phyloP scores from a whole-genome alignment of 225 moss, liverwort and hornwort species.

The Climacium dendroides region DNA sequence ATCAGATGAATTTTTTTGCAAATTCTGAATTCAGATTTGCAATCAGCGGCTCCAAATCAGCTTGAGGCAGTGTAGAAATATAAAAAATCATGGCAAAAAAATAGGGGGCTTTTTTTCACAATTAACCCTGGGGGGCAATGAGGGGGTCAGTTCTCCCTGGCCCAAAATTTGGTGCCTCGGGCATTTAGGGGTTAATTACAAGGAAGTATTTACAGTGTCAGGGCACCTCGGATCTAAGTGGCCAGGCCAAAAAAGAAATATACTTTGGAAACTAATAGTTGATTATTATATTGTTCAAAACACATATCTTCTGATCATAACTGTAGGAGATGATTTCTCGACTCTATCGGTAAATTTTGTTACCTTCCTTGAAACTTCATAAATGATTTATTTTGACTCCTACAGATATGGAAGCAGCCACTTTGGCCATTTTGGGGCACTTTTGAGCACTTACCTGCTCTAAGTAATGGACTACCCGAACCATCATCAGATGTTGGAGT shows the following conservation, averaged over 20 bases:
- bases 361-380: neutral
- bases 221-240: neutral
- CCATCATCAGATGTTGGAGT: conserved; percentile 29
- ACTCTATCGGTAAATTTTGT: too few species aligned
- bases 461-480: conserved; percentile 4
- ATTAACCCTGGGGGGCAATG: too few species aligned
- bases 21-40: too few species aligned
- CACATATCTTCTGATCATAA: neutral
- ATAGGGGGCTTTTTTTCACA: too few species aligned
- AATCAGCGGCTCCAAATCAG: too few species aligned
- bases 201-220: neutral
- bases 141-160: too few species aligned
- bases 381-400: neutral
- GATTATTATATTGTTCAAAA: neutral
- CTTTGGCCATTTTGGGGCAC: neutral
- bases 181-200: too few species aligned
- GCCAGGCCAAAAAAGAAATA: neutral
- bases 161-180: too few species aligned
- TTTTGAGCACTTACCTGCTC: conserved; percentile 20
- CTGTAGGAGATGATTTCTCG: neutral
- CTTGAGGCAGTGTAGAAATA: too few species aligned
- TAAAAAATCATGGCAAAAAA: too few species aligned
- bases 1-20: too few species aligned
- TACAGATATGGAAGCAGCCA: neutral
- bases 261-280: neutral